Percentiles rank a stretch among this genome's conserved stretches.
Conservation (phyloP, 2,329 filamentous ascomycete species). For the Elsinoe fawcettii region DNA sequence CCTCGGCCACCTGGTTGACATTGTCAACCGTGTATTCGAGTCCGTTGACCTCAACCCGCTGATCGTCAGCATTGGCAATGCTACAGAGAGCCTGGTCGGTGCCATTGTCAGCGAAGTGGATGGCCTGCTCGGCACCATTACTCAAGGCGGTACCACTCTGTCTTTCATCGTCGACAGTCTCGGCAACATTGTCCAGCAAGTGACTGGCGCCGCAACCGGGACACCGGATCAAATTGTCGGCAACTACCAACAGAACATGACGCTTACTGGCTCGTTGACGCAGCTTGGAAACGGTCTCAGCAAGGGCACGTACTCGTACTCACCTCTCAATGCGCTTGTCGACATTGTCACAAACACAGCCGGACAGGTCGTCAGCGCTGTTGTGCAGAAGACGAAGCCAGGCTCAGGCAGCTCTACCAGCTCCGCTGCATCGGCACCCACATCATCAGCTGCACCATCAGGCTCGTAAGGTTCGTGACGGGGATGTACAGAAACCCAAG, state of each 20-base stretch:
- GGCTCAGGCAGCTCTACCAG: neutral
- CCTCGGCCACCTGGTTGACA: slow-evolving; percentile 51
- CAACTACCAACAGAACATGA: slow-evolving; percentile 54
- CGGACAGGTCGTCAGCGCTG: slow-evolving; percentile 48
- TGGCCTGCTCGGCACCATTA: slow-evolving; percentile 52
- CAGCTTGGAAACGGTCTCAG: slow-evolving; percentile 32
- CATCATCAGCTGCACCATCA: neutral
- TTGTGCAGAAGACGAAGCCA: slow-evolving; percentile 26
- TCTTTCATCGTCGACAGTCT: slow-evolving; percentile 50
- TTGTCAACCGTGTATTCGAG: slow-evolving; percentile 53
- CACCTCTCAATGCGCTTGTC: slow-evolving; percentile 44
- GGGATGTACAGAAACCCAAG: neutral
- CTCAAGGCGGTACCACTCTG: slow-evolving; percentile 43
- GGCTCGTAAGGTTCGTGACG: neutral
- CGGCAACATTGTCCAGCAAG: slow-evolving; percentile 56
- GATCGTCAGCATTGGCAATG: slow-evolving; percentile 33
- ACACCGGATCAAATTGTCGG: slow-evolving; percentile 43
- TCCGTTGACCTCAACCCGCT: slow-evolving; percentile 55
- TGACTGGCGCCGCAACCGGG: slow-evolving; percentile 38
- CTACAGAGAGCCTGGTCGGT: slow-evolving; percentile 38
- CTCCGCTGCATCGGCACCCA: neutral
- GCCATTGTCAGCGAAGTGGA: slow-evolving; percentile 52
- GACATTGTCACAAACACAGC: slow-evolving; percentile 50
- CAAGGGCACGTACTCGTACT: slow-evolving; percentile 48
- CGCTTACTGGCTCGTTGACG: slow-evolving; percentile 32